Conservation (phyloP, 805 yeast species). For the Jamesozyma gamospora region DNA sequence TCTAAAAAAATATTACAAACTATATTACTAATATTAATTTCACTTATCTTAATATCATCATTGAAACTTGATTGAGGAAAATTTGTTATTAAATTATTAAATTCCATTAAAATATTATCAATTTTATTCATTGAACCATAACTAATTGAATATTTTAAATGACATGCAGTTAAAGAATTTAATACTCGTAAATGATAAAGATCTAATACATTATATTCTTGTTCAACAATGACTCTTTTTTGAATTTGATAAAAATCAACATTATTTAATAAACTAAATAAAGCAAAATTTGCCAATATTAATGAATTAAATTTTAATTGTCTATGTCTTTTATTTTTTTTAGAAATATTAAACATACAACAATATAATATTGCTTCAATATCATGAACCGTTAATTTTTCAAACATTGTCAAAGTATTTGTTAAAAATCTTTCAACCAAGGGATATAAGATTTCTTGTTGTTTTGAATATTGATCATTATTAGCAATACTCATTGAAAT, state of each 20-base stretch:
- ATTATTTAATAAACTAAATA: conserved; percentile 39
- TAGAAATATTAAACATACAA: conserved; percentile 43
- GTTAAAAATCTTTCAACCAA: conserved; percentile 43
- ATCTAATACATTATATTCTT: conserved; percentile 31
- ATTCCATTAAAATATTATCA: conserved; percentile 24
- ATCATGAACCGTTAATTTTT: conserved; percentile 49
- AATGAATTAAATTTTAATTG: conserved; percentile 46
- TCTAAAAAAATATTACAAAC: conserved; percentile 22
- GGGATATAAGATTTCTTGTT: conserved; percentile 38
- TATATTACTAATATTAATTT: conserved; percentile 35
- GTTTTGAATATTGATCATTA: conserved; percentile 37
- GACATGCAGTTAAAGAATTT: conserved; percentile 43
- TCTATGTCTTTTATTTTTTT: conserved; percentile 37
- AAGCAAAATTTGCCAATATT: conserved; percentile 42
- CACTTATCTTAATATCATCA: conserved; percentile 45
- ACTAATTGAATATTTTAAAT: conserved; percentile 42
- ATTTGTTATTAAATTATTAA: conserved; percentile 36
- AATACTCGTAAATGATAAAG: conserved; percentile 45
- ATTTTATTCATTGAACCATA: conserved; percentile 31
- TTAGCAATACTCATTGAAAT: conserved; percentile 50
- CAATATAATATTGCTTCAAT: conserved; percentile 50
- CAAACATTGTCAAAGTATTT: conserved; percentile 38
- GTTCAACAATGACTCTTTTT: conserved; percentile 26
- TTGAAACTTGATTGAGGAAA: conserved; percentile 44
- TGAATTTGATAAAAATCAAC: conserved; percentile 37